Evolutionary conservation across 2,329 filamentous ascomycete species (phyloP).

Genomic region (Chalara sp.): DNA sequence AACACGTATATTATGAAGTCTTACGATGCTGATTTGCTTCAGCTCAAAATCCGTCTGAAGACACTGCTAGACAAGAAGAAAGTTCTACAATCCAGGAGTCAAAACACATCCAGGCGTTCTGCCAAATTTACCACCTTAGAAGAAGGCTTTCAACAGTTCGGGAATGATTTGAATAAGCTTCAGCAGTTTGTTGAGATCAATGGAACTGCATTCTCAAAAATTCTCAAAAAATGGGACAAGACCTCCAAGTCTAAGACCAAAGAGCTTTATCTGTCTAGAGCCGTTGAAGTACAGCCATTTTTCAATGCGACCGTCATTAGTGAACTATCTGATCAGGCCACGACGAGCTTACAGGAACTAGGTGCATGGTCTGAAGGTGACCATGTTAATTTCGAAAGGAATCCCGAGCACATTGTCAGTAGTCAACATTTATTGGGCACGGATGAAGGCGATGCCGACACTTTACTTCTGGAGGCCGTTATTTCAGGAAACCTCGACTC

Average conservation of each 20-base stretch:
- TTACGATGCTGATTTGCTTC: constrained; percentile 8
- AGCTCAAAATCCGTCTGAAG: constrained; percentile 90
- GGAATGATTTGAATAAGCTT: constrained; percentile 91
- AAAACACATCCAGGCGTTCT: constrained; percentile 76
- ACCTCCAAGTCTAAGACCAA: constrained; percentile 98
- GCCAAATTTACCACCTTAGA: constrained; percentile 92
- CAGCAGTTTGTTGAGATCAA: constrained; percentile 99
- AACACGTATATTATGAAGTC: neutral
- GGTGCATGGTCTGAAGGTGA: constrained; percentile 97
- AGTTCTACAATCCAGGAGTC: constrained; percentile 72
- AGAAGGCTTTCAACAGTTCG: constrained; percentile 96
- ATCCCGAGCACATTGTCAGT: constrained; percentile 55
- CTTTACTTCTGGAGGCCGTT: constrained; percentile 80
- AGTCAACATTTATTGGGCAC: constrained; percentile 62
- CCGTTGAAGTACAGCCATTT: constrained; percentile 95
- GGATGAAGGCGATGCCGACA: constrained; percentile 85
- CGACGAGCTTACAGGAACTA: constrained; percentile 89
- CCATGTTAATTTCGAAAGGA: constrained; percentile 70
- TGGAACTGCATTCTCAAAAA: constrained; percentile 95
- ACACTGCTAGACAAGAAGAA: constrained; percentile 94
- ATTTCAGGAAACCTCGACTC: constrained; percentile 72
- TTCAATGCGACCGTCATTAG: constrained; percentile 97
- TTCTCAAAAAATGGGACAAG: constrained; percentile 99
- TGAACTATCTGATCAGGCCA: constrained; percentile 92
- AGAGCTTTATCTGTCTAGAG: constrained; percentile 90